Base-by-base conservation (phyloP, 2,329 filamentous ascomycete genomes). In the Alternaria infectoria region DNA sequence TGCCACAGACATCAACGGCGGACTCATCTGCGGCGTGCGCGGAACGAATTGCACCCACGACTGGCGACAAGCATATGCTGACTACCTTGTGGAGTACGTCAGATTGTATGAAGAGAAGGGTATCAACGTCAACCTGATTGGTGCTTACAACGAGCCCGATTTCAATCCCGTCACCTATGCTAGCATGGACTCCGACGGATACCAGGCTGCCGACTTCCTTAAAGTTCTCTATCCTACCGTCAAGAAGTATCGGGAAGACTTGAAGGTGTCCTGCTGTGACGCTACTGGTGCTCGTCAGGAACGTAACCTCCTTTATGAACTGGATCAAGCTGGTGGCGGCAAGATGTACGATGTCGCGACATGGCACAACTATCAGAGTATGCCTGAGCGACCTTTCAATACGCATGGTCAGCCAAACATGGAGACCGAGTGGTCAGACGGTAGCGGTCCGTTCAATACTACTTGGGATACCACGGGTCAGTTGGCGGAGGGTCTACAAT, bases 401-500 rank as follows among this genome's bases (percentile, higher is more conserved):
- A 83, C 83, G 0, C 74, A 56, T 30, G 61, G 69, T 9, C 71
- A 79, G 61, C 78, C 79, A 23, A 81, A 83, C 43, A 86, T 85
- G 85, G 78, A 85, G 60, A 86, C 84, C 2, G 86, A 87, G 70
- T 80, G 77, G 52, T 79, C 81, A 0, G 82, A 85, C 67, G 75
- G 85, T 21, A 79, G 82, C 49, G 67, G 67, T 17, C 44, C 47
- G 2, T 69, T 67, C 45, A 66, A 66, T 12, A 79, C 82, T 5
- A 76, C 79, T 2, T 87, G 83, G 82, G 85, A 84, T 67, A 64
- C 69, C 2, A 77, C 69, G 51, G 84, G 84, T 26, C 81, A 79
- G 17, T 74, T 78, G 0, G 81, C 81, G 28, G 86, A 87, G 64
- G 86, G 85, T 13, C 73, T 85, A 63, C 84, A 83, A 12, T 87